phyloP scores from a whole-genome alignment of 2,329 filamentous ascomycete species.

The Fusarium palustre region DNA sequence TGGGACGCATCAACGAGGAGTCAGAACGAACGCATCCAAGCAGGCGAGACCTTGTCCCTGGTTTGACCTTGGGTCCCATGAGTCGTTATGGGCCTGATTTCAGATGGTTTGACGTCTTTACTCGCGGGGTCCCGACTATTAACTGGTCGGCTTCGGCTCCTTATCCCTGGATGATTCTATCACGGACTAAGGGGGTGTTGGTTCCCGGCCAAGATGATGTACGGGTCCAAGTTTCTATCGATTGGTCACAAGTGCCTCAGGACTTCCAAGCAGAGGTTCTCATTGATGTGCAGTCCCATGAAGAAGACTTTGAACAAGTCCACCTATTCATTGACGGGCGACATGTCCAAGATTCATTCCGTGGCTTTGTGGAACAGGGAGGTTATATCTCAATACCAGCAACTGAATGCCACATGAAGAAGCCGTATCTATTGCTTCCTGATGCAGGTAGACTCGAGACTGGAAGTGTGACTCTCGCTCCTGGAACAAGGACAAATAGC shows the following conservation, averaged over 20 bases:
- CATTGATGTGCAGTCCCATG: slow-evolving; percentile 51
- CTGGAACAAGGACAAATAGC: fast-evolving
- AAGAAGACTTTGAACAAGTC: slow-evolving; percentile 57
- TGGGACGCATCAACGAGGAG: slow-evolving; percentile 61
- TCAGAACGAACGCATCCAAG: slow-evolving; percentile 62
- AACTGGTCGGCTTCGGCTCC: slow-evolving; percentile 63
- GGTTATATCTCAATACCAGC: slow-evolving; percentile 54
- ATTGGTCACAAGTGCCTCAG: slow-evolving; percentile 55
- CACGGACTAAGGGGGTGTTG: slow-evolving; percentile 62
- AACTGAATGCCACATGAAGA: background rate
- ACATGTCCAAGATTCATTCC: slow-evolving; percentile 61
- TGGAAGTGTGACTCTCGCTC: slow-evolving; percentile 26
- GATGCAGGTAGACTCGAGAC: slow-evolving; percentile 25
- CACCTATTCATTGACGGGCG: slow-evolving; percentile 67
- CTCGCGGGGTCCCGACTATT: slow-evolving; percentile 65
- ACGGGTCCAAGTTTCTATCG: slow-evolving; percentile 30
- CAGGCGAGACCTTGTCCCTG: slow-evolving; percentile 63
- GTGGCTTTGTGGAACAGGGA: slow-evolving; percentile 69
- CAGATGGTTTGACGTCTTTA: slow-evolving; percentile 74
- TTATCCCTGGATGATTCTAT: slow-evolving; percentile 64
- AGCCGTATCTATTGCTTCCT: slow-evolving; percentile 24
- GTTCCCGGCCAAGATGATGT: slow-evolving; percentile 50
- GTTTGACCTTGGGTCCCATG: slow-evolving; percentile 67
- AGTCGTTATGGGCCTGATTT: slow-evolving; percentile 67
- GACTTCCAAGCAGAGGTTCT: slow-evolving; percentile 45